Conservation (phyloP, 1,284 basidiomycete genomes). For the Hypsizygus ulmarius region DNA sequence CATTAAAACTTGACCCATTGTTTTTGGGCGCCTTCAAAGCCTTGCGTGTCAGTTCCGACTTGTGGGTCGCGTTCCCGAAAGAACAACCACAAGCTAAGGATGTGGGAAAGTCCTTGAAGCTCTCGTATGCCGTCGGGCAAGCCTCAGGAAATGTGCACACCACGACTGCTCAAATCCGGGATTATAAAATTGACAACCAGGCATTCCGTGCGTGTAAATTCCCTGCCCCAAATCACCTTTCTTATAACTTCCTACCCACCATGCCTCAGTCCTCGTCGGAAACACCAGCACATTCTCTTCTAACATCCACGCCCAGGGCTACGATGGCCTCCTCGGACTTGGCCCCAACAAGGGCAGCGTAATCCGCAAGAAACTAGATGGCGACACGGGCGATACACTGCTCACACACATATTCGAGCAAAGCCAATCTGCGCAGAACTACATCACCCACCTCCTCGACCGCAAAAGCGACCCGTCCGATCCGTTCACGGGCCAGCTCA, state of each 20-base stretch:
- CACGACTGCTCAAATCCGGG: constrained; percentile 53
- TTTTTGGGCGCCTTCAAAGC: not conserved
- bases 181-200: constrained; percentile 59
- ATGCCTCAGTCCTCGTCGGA: constrained; percentile 54
- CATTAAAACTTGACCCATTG: not conserved
- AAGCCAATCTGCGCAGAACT: constrained; percentile 54
- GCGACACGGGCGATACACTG: constrained; percentile 49
- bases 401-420: constrained; percentile 61
- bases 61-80: constrained; percentile 57
- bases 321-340: constrained; percentile 69
- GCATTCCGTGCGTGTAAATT: constrained; percentile 58
- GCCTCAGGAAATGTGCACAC: constrained; percentile 59
- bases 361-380: constrained; percentile 55
- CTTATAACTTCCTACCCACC: constrained; percentile 2
- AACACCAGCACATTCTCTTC: constrained; percentile 66
- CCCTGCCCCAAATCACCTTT: constrained; percentile 1
- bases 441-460: constrained; percentile 66
- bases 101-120: constrained; percentile 51
- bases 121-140: constrained; percentile 67
- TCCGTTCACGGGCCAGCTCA: constrained; percentile 52
- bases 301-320: constrained; percentile 58
- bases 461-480: constrained; percentile 54
- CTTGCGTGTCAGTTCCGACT: constrained; percentile 48
- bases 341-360: constrained; percentile 71
- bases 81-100: constrained; percentile 49